Evolutionary conservation across 2,329 filamentous ascomycete species (phyloP).

Genomic region (Dendryphion nanum): DNA sequence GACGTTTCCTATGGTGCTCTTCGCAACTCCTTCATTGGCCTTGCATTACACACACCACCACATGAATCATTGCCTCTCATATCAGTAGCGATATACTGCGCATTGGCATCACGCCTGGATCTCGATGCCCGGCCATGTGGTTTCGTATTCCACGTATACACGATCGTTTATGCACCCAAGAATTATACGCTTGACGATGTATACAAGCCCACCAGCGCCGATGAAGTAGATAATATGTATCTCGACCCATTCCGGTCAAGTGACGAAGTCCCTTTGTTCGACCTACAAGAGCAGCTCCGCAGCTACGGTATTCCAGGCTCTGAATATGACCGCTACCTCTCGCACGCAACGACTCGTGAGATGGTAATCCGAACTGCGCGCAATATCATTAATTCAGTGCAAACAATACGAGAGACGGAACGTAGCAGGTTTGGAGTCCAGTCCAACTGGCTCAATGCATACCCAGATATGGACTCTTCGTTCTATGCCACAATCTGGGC

Average conservation of each 20-base stretch:
- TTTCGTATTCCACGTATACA: conserved; percentile 83
- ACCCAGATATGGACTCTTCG: conserved; percentile 56
- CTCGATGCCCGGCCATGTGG: conserved; percentile 76
- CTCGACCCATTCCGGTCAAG: conserved; percentile 76
- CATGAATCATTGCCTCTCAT: conserved; percentile 85
- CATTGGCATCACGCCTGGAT: conserved; percentile 70
- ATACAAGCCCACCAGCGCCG: conserved; percentile 27
- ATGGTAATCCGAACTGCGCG: conserved; percentile 74
- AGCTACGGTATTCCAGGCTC: conserved; percentile 46
- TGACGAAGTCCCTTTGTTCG: conserved; percentile 61
- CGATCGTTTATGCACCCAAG: conserved; percentile 64
- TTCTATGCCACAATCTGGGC: conserved; percentile 76
- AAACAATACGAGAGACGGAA: conserved; percentile 44
- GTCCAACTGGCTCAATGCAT: conserved; percentile 23
- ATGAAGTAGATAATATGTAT: conserved; percentile 62
- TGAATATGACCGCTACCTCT: conserved; percentile 55
- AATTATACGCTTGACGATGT: conserved; percentile 54
- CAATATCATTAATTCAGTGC: conserved; percentile 76
- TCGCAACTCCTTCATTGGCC: conserved; percentile 83
- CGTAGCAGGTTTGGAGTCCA: conserved; percentile 18
- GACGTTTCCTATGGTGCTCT: conserved; percentile 75
- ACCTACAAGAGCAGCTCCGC: conserved; percentile 61
- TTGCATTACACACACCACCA: conserved; percentile 68
- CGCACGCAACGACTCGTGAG: conserved; percentile 61
- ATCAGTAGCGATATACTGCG: conserved; percentile 82